Base-by-base conservation (phyloP, 2,329 filamentous ascomycete species). In the Dactylellina sp. region DNA sequence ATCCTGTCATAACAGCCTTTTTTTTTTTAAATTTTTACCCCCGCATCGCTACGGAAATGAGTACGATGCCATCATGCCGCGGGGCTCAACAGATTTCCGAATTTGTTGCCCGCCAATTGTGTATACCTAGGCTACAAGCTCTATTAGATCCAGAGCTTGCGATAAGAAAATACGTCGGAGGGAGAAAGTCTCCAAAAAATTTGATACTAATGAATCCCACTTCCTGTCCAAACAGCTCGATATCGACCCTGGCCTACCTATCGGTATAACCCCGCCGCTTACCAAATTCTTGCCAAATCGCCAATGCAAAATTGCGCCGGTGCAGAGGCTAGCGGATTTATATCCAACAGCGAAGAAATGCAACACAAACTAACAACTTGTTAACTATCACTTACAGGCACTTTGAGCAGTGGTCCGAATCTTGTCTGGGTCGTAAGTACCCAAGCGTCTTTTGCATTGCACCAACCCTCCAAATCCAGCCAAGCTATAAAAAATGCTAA, bases 371-470 rank as follows among this genome's bases (percentile, higher is more conserved):
- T 7, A 32, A 46, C 55, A 18, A 9, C 5, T 2, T 7, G 9
- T 18, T 47, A 22, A 47, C 22, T 65, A 32, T 24, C 16, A 16
- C 22, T 16, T 2, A n/a, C 12, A 72, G 68, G 68, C 5, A 52
- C 52, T 22, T 59, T 72, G 11, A 72, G 53, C 35, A 63, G 52
- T 47, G 68, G 68, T 35, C 68, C 55, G 18, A 72, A 47, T 3
- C 68, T 72, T 28, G 49, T 46, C 18, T 72, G 68, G 68, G 60
- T 72, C n/a, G 68, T 72, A 72, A 49, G 68, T 64, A 35, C 2
- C 32, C 22, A 32, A 37, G 24, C 22, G 14, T 6, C 6, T 50
- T 5, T 16, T 24, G 32, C 25, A 2, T 14, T 2, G 12, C 28
- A 9, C 28, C 28, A 32, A n/a, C n/a, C n/a, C n/a, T n/a, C n/a